These are phyloP conservation scores for Murraya paniculata DNA, from an alignment of 345 rosid genomes.

Conservation along the genomic window DNA sequence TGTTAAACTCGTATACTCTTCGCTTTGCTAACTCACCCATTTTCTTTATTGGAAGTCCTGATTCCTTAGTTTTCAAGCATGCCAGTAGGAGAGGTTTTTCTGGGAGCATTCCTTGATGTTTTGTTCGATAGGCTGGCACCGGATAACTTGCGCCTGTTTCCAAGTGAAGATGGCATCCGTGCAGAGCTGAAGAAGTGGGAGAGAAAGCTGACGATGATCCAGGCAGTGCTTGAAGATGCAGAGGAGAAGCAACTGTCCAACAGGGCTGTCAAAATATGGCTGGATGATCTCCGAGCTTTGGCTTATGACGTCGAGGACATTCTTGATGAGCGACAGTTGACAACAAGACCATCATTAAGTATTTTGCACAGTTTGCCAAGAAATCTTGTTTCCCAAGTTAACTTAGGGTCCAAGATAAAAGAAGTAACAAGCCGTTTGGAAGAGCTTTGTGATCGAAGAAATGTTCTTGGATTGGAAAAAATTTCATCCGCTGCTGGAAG, in stretches of 20 bases:
- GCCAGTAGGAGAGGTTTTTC: no score
- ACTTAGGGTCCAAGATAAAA: background rate
- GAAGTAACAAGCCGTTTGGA: background rate
- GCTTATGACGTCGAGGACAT: background rate
- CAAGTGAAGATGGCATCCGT: background rate
- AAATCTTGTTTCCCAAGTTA: background rate
- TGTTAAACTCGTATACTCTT: no score
- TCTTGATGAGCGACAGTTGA: background rate
- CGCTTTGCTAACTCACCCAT: no score
- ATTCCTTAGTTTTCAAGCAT: no score
- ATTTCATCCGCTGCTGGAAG: background rate
- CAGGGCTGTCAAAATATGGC: background rate
- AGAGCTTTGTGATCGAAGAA: background rate
- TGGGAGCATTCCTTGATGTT: no score
- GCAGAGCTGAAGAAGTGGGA: background rate
- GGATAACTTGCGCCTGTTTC: no score
- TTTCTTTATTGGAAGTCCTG: no score
- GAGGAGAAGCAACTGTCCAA: background rate
- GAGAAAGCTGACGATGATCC: background rate
- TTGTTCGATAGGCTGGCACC: no score
- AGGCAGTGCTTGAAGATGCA: background rate
- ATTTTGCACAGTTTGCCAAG: background rate
- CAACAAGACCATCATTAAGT: background rate
- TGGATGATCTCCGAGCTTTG: background rate
- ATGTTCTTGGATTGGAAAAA: background rate